Conservation (phyloP, 306 rosid genomes). For the Mimosa bimucronata region DNA sequence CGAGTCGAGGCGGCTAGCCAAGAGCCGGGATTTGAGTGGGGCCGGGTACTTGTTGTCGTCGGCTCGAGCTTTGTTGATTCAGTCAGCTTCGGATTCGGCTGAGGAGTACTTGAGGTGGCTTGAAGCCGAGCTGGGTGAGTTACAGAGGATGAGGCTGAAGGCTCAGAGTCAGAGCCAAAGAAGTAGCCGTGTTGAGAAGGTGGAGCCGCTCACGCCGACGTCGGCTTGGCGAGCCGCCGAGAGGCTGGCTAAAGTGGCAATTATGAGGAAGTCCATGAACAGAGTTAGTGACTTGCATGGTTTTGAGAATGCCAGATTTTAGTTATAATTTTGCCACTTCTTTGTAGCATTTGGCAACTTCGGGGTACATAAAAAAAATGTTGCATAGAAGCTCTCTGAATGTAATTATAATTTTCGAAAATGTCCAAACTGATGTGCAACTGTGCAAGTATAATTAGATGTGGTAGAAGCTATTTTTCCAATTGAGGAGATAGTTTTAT, state of each 20-base stretch:
- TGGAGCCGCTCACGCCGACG: slow-evolving; percentile 83
- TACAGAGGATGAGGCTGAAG: slow-evolving; percentile 54
- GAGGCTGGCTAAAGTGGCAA: slow-evolving; percentile 90
- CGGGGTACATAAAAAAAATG: slow-evolving; percentile 39
- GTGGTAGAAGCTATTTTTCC: too few relatives aligned
- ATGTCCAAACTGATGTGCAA: slow-evolving; percentile 27
- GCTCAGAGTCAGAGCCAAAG: slow-evolving; percentile 39
- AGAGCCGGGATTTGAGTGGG: slow-evolving; percentile 56
- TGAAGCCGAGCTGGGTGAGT: slow-evolving; percentile 68
- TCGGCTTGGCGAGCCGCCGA: slow-evolving; percentile 99
- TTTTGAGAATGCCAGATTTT: slow-evolving; percentile 96
- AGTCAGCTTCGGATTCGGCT: slow-evolving; percentile 50
- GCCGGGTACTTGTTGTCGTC: slow-evolving; percentile 70
- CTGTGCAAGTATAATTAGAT: slow-evolving; percentile 17
- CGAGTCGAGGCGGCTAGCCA: slow-evolving; percentile 64
- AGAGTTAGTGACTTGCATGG: slow-evolving; percentile 98
- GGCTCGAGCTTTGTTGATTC: slow-evolving; percentile 68
- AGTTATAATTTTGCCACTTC: slow-evolving; percentile 22
- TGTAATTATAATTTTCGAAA: slow-evolving; percentile 15
- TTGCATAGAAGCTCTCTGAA: slow-evolving; percentile 10
- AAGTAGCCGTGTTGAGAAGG: slow-evolving; percentile 50
- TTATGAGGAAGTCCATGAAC: slow-evolving; percentile 92
- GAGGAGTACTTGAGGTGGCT: slow-evolving; percentile 63
- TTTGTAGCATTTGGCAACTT: slow-evolving; percentile 10
- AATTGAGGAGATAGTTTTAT: too few relatives aligned